Base-by-base conservation (phyloP, 208 protist species). In the Tritrichomonas foetus region DNA sequence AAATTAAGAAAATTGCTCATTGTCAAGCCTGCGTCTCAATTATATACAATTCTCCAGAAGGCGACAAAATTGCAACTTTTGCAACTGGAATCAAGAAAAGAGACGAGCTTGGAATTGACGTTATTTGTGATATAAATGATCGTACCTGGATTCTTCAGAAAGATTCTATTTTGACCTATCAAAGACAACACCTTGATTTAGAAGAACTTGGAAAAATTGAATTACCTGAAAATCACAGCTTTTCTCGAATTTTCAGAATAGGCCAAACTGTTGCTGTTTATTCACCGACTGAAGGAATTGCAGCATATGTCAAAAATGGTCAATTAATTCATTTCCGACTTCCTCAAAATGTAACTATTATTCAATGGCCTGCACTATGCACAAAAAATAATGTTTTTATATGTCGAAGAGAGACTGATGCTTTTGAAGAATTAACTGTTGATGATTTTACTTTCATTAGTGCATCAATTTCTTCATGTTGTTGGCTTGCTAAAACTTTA, bases 321-420 rank as follows among this genome's bases (percentile, higher is more conserved):
- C 13, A 57, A 57, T 36, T 89, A 16, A 0, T 53, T 61, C 27
- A 8, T 57, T 89, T 89, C 30, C n/a, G 9, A 57, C 27, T 57
- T 25, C 78, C 78, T 41, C 5, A 50, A 30, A n/a, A 89, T 25
- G 78, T 49, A 20, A 57, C 44, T 27, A 89, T 57, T 27, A 89
- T 89, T 49, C 20, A 36, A 20, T 89, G 78, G 78, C 78, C 78
- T 57, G 78, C 47, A n/a, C 25, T 89, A 36, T 89, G 78, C n/a
- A 69, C 25, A 3, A 69, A 69, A 69, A 25, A 69, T 25, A 69
- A n/a, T 8, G 27, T 69, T 69, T 69, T n/a, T 30, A 69, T 69
- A 8, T 69, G 11, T 5, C 13, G n/a, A 25, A 61, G 53, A 5
- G 50, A 30, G 3, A 39, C 47, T 20, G 78, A 89, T 57, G 30